Evolutionary conservation across 176 grass and related monocot species (phyloP).

Genomic region (Carex parvula): DNA sequence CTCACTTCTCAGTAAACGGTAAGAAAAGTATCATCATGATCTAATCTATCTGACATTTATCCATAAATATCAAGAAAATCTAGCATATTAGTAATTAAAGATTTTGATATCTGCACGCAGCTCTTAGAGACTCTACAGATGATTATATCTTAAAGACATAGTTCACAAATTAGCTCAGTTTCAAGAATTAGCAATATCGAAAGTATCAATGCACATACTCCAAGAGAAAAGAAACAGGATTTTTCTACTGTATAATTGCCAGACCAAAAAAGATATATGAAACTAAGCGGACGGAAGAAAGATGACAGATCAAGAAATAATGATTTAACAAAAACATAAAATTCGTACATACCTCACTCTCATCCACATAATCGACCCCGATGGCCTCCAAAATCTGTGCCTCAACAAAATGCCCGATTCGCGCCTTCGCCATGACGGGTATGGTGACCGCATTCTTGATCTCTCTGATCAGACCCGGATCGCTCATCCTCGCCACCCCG

Average conservation of each 20-base stretch:
- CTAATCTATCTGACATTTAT: not conserved
- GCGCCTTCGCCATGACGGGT: constrained; percentile 32
- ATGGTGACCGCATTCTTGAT: constrained; percentile 28
- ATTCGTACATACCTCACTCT: constrained; percentile 30
- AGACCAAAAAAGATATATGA: not conserved
- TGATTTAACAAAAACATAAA: not conserved
- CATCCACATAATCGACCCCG: constrained; percentile 38
- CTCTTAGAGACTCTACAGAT: not conserved
- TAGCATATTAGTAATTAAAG: not conserved
- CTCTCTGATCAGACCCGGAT: constrained; percentile 20
- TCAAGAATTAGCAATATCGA: not conserved
- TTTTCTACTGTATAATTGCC: not conserved
- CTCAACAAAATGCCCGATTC: constrained; percentile 41
- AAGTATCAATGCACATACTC: not conserved
- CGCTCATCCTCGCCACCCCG: constrained; percentile 32
- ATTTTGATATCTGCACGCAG: not conserved
- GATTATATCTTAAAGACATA: not conserved
- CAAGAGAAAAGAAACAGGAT: not conserved
- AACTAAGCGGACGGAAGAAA: not conserved
- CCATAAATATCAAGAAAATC: not conserved
- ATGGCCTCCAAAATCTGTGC: constrained; percentile 40
- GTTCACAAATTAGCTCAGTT: not conserved
- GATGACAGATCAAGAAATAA: not conserved
- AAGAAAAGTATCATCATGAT: not conserved
- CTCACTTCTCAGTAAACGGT: not conserved